Conservation (phyloP, 148 eudicot species). For the Talinum fruticosum region DNA sequence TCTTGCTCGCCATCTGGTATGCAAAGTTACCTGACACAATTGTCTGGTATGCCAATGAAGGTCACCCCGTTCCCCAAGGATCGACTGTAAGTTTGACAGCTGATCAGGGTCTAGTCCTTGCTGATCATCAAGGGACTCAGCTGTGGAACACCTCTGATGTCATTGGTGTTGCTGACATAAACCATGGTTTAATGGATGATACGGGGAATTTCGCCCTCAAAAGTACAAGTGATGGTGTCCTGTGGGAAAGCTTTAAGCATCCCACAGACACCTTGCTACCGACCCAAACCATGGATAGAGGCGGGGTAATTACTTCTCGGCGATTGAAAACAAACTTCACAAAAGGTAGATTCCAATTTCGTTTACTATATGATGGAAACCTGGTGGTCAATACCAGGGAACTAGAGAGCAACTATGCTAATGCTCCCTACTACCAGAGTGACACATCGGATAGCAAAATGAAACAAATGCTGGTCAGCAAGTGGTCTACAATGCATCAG, state of each 20-base stretch:
- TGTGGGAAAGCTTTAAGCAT: constrained; percentile 38
- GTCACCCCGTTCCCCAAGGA: constrained; percentile 25
- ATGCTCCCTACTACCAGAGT: constrained; percentile 29
- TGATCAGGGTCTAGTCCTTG: constrained; percentile 37
- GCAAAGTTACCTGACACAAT: constrained; percentile 45
- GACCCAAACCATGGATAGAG: constrained; percentile 25
- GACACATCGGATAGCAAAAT: background rate
- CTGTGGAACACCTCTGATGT: constrained; percentile 25
- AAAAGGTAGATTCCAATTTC: constrained; percentile 38
- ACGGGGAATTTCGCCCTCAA: constrained; percentile 43
- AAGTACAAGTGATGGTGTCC: background rate
- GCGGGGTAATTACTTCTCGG: constrained; percentile 21
- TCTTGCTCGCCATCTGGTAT: constrained; percentile 47
- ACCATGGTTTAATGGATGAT: constrained; percentile 38
- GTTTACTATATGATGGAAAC: constrained; percentile 27
- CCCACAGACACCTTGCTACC: constrained; percentile 46
- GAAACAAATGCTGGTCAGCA: constrained; percentile 14
- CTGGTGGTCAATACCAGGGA: constrained; percentile 33
- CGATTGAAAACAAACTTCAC: constrained; percentile 31
- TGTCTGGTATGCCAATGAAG: constrained; percentile 40
- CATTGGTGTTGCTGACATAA: background rate
- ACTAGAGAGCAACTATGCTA: background rate
- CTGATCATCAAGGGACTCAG: constrained; percentile 31
- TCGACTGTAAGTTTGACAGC: constrained; percentile 34
- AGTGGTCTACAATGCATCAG: background rate